phyloP scores from a whole-genome alignment of 768 basidiomycete genomes.

The Termitomyces sp. region DNA sequence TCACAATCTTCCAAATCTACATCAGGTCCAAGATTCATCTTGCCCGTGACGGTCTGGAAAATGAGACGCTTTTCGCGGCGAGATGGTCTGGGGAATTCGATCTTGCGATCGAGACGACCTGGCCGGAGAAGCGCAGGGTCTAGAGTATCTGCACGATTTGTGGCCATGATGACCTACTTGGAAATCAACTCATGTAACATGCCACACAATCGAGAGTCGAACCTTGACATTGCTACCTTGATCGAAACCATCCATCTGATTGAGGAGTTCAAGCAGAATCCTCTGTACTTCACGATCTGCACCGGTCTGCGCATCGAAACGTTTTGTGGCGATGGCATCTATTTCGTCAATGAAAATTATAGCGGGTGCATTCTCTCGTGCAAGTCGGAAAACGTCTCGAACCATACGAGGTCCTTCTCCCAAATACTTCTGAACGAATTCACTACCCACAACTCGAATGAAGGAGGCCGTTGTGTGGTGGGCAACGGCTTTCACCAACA shows the following conservation, averaged over 20 bases:
- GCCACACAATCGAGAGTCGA: constrained; percentile 9
- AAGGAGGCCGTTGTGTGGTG: constrained; percentile 96
- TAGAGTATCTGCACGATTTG: constrained; percentile 96
- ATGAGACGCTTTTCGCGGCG: constrained; percentile 93
- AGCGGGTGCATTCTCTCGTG: constrained; percentile 92
- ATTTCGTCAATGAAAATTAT: constrained; percentile 99
- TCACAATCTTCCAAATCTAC: constrained; percentile 97
- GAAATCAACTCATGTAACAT: background rate
- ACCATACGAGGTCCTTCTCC: constrained; percentile 99
- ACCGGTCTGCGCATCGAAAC: constrained; percentile 98
- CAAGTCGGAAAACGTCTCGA: constrained; percentile 96
- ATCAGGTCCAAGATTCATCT: constrained; percentile 98
- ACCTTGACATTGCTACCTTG: constrained; percentile 99
- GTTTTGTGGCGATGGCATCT: constrained; percentile 98
- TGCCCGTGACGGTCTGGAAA: constrained; percentile 94
- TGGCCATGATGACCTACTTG: constrained; percentile 97
- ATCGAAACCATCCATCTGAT: constrained; percentile 99
- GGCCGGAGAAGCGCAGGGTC: constrained; percentile 97
- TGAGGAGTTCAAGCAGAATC: constrained; percentile 92
- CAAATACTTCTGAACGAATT: constrained; percentile 99
- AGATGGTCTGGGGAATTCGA: constrained; percentile 95
- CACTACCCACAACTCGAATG: constrained; percentile 96
- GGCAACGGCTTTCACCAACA: constrained; percentile 99
- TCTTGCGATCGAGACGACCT: constrained; percentile 96
- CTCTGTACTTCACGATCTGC: constrained; percentile 99